Percentiles rank a stretch among this genome's conserved stretches.
Evolutionary conservation across 768 basidiomycete species (phyloP).

Genomic region (Neoboletus magnificus): DNA sequence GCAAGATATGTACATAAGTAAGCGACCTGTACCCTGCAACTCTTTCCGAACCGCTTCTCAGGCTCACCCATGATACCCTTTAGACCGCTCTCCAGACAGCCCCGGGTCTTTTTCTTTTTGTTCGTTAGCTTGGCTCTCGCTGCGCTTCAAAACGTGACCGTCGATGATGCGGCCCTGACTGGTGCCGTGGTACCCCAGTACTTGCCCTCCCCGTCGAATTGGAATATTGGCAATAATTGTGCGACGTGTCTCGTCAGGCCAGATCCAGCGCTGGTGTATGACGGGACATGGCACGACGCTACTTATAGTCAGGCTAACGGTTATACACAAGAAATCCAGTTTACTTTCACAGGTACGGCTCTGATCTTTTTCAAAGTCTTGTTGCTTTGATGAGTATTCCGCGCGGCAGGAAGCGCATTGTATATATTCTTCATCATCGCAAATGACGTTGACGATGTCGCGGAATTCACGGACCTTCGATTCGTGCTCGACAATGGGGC

Average conservation of each 20-base stretch:
- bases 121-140: neutral
- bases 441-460: neutral
- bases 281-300: slow-evolving; percentile 19
- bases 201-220: neutral
- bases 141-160: neutral
- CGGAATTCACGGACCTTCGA: neutral
- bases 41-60: neutral
- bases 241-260: neutral
- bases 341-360: slow-evolving; percentile 12
- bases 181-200: slow-evolving; percentile 8
- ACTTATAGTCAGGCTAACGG: neutral
- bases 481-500: slow-evolving; percentile 8
- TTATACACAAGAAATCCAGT: neutral
- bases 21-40: neutral
- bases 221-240: slow-evolving; percentile 12
- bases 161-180: slow-evolving; percentile 6
- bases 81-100: neutral
- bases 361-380: neutral
- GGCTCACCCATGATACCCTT: neutral
- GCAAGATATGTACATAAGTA: too few relatives aligned
- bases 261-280: neutral
- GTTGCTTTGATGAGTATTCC: neutral
- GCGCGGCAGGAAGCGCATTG: slow-evolving; percentile 7
- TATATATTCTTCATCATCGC: slow-evolving; percentile 21
- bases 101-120: neutral